Percentiles rank a stretch among this genome's conserved stretches.
Evolutionary conservation across 176 grass and related monocot species (phyloP).

Genomic region (Hordeum marinum): DNA sequence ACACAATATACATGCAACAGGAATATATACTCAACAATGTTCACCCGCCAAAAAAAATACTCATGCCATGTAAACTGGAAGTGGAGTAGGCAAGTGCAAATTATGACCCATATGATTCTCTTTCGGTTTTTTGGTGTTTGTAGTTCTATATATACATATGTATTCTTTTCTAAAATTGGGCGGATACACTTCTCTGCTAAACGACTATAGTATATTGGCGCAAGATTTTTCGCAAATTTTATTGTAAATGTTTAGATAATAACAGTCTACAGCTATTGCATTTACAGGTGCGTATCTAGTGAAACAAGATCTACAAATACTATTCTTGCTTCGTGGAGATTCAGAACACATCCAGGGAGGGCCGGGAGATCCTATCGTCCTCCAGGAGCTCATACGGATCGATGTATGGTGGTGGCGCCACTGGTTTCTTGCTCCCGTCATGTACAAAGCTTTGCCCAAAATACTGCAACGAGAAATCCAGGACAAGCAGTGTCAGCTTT

Average conservation of each 20-base stretch:
- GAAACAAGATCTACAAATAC: background rate
- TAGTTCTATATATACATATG: no score
- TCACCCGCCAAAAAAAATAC: no score
- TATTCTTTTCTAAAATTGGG: no score
- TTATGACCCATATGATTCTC: no score
- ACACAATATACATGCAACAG: no score
- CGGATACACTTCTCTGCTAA: no score
- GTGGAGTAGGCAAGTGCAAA: no score
- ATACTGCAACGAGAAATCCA: slow-evolving; percentile 47
- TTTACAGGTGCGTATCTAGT: slow-evolving; percentile 35
- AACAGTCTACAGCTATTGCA: slow-evolving; percentile 43
- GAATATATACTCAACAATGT: no score
- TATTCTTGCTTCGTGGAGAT: background rate
- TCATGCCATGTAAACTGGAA: no score
- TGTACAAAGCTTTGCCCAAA: slow-evolving; percentile 80
- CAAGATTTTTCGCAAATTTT: background rate
- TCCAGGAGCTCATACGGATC: slow-evolving; percentile 87
- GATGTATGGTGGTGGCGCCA: slow-evolving; percentile 53
- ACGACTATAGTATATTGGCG: no score
- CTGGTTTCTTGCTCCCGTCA: slow-evolving; percentile 47
- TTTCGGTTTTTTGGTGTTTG: no score
- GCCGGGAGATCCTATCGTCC: slow-evolving; percentile 69
- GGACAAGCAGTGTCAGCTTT: background rate
- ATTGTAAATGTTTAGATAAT: background rate
- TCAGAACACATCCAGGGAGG: slow-evolving; percentile 43